Base-by-base conservation (phyloP, 345 rosid genomes). In the Cardamine chenopodiifolia region DNA sequence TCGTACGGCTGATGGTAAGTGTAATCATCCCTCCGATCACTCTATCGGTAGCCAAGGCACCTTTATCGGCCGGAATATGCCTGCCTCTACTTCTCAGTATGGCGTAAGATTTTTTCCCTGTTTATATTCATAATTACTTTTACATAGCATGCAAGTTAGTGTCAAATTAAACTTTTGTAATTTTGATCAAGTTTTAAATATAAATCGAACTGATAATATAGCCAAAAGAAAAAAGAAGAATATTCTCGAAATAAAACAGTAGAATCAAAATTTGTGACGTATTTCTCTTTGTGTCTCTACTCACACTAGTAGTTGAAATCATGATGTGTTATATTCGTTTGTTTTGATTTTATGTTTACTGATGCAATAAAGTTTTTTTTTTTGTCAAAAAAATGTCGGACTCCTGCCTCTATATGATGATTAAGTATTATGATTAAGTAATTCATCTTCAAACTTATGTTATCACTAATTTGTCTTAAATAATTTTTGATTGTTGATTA, bases 21-120 rank as follows among this genome's bases (percentile, higher is more conserved):
- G 79, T 73, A 90, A 85, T 70, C 90, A 90, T 73, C 93, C 96
- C 0, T 62, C 25, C 28, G 85, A 84, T 60, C 78, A 90, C 65
- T 66, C 69, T 1, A 35, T 86, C 53, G 96, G 96, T 3, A 87
- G 91, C 80, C 86, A 78, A 19, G 96, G 93, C 55, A 80, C 87
- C 4, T 81, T 85, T 22, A 78, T 85, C 9, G 89, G 93, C 20
- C 87, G 93, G 44, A 90, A 86, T 81, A 88, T 90, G 93, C 87
- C 80, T 20, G 84, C 81, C 0, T 82, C 86, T 14, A 70, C 85
- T 78, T 83, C 88, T 6, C 71, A 77, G 11, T 85, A 83, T 56
- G 82, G 78, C 58, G 93, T 88, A 83, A 49, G 81, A 28, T 9
- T 14, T 4, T 31, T 6, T 4, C 15, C 19, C 7, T 5, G 7